phyloP scores from a whole-genome alignment of 2,329 filamentous ascomycete species.

The Aureobasidium sp. region DNA sequence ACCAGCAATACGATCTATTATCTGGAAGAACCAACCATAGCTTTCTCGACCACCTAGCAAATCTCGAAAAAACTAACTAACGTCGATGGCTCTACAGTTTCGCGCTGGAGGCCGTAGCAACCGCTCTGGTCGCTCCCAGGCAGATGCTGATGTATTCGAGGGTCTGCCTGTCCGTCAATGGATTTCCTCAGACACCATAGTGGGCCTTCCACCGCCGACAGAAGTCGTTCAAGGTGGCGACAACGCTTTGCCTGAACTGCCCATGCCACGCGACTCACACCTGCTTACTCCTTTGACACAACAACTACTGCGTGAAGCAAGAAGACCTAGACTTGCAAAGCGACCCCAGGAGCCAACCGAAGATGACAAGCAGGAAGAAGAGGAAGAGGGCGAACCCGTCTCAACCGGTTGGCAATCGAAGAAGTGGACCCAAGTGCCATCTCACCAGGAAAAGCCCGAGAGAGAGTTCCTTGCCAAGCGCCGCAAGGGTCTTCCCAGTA shows the following conservation, averaged over 20 bases:
- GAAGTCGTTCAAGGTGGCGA: slow-evolving; percentile 56
- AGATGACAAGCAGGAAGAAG: slow-evolving; percentile 48
- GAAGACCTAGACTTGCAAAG: slow-evolving; percentile 71
- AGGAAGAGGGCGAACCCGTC: slow-evolving; percentile 21
- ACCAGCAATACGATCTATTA: not conserved
- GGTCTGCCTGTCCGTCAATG: slow-evolving; percentile 88
- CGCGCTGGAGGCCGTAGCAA: slow-evolving; percentile 51
- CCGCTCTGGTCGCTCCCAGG: slow-evolving; percentile 49
- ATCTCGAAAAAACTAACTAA: not conserved
- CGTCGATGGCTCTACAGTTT: slow-evolving; percentile 36
- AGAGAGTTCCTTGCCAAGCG: slow-evolving; percentile 57
- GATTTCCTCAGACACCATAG: slow-evolving; percentile 47
- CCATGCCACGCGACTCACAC: slow-evolving; percentile 81
- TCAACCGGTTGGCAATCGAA: slow-evolving; percentile 46
- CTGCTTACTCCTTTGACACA: slow-evolving; percentile 73
- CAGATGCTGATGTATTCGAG: slow-evolving; percentile 60
- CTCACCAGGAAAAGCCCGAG: slow-evolving; percentile 52
- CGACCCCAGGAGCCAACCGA: slow-evolving; percentile 57
- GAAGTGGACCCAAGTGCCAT: slow-evolving; percentile 53
- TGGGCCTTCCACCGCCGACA: slow-evolving; percentile 56
- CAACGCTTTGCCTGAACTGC: slow-evolving; percentile 67
- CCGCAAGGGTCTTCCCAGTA: slow-evolving; percentile 50
- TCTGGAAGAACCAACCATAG: not conserved
- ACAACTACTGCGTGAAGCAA: slow-evolving; percentile 72
- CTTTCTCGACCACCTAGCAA: not conserved